phyloP scores from a whole-genome alignment of 164 flowering plant genomes.

The Santalum album region DNA sequence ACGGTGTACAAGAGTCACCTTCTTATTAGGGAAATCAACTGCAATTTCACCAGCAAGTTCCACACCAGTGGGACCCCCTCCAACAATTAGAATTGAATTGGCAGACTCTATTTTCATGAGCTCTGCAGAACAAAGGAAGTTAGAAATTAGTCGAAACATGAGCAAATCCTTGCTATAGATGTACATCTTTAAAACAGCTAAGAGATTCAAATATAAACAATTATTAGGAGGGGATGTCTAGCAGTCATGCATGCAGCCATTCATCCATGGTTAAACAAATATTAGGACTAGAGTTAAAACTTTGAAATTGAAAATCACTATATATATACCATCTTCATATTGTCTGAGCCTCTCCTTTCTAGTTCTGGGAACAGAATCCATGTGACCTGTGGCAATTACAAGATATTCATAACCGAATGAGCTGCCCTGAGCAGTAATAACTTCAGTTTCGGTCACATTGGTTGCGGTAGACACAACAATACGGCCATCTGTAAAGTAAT shows the following conservation, averaged over 20 bases:
- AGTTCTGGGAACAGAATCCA: slow-evolving; percentile 6
- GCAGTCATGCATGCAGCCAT: no score
- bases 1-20: slow-evolving; percentile 20
- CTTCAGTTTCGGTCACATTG: slow-evolving; percentile 6
- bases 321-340: slow-evolving; percentile 10
- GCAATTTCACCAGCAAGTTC: slow-evolving; percentile 24
- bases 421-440: slow-evolving; percentile 5
- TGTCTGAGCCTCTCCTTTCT: slow-evolving; percentile 11
- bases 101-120: slow-evolving; percentile 13
- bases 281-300: no score
- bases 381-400: slow-evolving; percentile 18
- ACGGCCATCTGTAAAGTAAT: slow-evolving; percentile 12
- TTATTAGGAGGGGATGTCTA: no score
- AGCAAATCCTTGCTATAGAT: neutral
- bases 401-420: slow-evolving; percentile 13
- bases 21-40: slow-evolving; percentile 18
- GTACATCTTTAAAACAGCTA: no score
- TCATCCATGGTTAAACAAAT: no score
- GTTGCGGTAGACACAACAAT: slow-evolving; percentile 13
- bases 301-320: neutral
- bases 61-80: slow-evolving; percentile 24
- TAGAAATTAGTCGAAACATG: neutral
- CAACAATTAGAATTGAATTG: slow-evolving; percentile 18
- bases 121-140: slow-evolving; percentile 5
- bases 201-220: no score